Base-by-base conservation (phyloP, 805 yeast genomes). In the Yarrowia porcina region DNA sequence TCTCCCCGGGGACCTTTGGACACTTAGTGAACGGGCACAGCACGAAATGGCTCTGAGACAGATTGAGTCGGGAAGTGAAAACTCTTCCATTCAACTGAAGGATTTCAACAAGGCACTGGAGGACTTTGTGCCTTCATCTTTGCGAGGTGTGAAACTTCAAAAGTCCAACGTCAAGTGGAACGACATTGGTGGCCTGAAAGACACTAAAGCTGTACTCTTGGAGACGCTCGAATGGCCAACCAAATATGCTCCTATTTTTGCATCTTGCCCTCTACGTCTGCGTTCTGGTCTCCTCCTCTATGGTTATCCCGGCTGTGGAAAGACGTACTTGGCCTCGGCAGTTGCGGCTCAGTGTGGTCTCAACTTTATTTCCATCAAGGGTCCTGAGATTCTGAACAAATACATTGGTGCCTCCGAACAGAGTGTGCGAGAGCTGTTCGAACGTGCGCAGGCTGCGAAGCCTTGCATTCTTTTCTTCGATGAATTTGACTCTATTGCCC, bases 281-380 rank as follows among this genome's bases (percentile, higher is more conserved):
- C 80, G 98, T 69, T 90, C 97, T 0, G 99, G 99, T 57, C 83
- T 93, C 23, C 76, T 93, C 57, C 80, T 93, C 13, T 93, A 93
- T 73, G 99, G 99, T 0, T 93, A 90, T 71, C 98, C 99, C 0
- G 99, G 99, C 1, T 93, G 99, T 75, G 99, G 99, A 49, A 93
- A 93, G 74, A 93, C 98, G 0, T 78, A 92, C 65, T 74, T 93
- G 39, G 98, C 98, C 0, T 88, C 94, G 63, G 97, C 97, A 0
- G 89, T 93, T 59, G 96, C 97, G 1, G 86, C 90, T 1, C 94
- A 92, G 71, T 91, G 97, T 75, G 97, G 97, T 0, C 78, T 93
- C 65, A 93, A 93, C 69, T 93, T 93, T 72, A 92, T 93, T 27
- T 88, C 96, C 1, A 88, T 93, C 49, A 93, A 93, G 71, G 98